Evolutionary conservation across 2,329 filamentous ascomycete species (phyloP), one percentile per base, ranked within the genome.

Genomic region (Fonsecaea multimorphosa): DNA sequence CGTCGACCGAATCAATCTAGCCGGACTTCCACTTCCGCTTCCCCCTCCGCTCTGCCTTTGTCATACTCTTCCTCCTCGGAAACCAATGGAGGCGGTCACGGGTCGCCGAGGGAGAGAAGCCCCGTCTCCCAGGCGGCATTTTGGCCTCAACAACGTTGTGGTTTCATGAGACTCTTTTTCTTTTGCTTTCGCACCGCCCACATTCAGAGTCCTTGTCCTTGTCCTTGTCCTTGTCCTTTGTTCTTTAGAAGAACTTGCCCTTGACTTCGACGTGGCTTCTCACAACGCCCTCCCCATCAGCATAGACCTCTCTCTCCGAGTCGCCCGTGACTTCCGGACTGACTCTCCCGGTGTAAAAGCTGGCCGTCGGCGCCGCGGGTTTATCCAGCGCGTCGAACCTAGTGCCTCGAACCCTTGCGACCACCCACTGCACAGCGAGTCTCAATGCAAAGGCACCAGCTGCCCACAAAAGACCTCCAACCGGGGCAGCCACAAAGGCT

Each of bases 401-500:
- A 49, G 79, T 79, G 1, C 89, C 88, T n/a, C 78, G 82, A 19
- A 78, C 70, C 77, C 83, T 89, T 11, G 90, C 86, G 68, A 79
- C 72, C 29, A 83, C 64, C 72, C 82, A 92, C 71, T 88, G 86
- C 58, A 85, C 84, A 0, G 78, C 75, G 46, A 93, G 76, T 31
- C 91, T 84, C 49, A 88, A 72, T 14, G 73, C 82, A 38, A 91
- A 83, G 4, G 89, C 90, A 1, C 81, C 84, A 49, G 88, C 83
- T 0, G 87, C 90, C 85, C 89, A 93, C 36, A 93, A 78, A 19
- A 94, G 73, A 24, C 90, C 90, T 1, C 91, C 91, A 1, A 93
- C 78, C 0, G 91, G 91, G 0, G 91, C 91, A 9, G 89, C 90
- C 3, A 94, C 88, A 73, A 94, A 95, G 3, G 91, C 91, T 36